A percentile compares a stretch with the other conserved stretches of the same genome.
These are phyloP conservation scores for Phytopythium litorale DNA, from an alignment of 352 stramenopile species.

Conservation along the genomic window DNA sequence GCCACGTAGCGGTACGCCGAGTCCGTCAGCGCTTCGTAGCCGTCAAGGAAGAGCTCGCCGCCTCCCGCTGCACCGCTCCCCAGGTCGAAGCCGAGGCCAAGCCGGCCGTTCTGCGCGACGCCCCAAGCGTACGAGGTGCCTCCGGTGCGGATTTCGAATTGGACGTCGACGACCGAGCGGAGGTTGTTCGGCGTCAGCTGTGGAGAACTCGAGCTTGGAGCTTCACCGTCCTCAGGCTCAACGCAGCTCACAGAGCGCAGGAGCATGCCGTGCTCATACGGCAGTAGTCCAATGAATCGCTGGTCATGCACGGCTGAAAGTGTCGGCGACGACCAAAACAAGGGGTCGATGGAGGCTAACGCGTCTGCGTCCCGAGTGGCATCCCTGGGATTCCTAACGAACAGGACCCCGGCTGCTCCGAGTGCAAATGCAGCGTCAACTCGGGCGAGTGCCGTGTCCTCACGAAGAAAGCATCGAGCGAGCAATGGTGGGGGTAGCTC, in stretches of 20 bases:
- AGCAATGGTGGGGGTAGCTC: slow-evolving; percentile 25
- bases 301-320: not conserved
- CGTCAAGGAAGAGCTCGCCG: slow-evolving; percentile 37
- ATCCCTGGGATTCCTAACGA: slow-evolving; percentile 25
- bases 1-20: slow-evolving; percentile 52
- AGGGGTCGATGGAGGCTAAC: slow-evolving; percentile 3
- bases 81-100: slow-evolving; percentile 39
- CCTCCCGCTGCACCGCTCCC: not conserved
- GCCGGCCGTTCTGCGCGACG: slow-evolving; percentile 46
- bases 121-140: slow-evolving; percentile 70
- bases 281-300: slow-evolving; percentile 21
- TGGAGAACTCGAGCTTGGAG: not conserved
- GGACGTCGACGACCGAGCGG: slow-evolving; percentile 40
- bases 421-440: slow-evolving; percentile 39
- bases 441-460: slow-evolving; percentile 31
- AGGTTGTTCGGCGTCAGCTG: not conserved
- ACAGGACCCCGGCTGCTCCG: slow-evolving; percentile 44
- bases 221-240: not conserved
- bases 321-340: not conserved
- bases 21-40: slow-evolving; percentile 72
- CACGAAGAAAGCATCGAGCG: slow-evolving; percentile 43
- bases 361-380: slow-evolving; percentile 16
- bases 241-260: slow-evolving; percentile 11
- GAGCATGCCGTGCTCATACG: slow-evolving; percentile 19
- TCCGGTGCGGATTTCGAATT: slow-evolving; percentile 38